phyloP scores from a whole-genome alignment of 768 basidiomycete species.

The Macrocybe gigantea region DNA sequence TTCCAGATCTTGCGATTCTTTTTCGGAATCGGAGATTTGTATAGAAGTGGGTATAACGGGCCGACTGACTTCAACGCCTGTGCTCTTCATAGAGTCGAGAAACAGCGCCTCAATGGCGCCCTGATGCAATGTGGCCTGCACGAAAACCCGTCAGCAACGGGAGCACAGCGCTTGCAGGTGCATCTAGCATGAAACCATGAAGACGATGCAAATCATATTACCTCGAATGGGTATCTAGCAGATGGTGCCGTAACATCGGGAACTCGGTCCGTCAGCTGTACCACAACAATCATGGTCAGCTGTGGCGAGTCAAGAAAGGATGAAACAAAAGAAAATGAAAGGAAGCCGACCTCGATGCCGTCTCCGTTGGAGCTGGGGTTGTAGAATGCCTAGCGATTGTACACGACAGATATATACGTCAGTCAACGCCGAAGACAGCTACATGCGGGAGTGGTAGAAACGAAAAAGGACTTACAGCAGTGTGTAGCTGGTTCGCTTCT shows the following conservation, averaged over 20 bases:
- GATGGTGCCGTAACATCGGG: conserved; percentile 56
- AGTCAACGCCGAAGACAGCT: not conserved
- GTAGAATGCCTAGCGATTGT: conserved; percentile 58
- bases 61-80: conserved; percentile 44
- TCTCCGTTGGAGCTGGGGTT: conserved; percentile 51
- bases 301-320: not conserved
- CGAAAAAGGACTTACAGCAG: conserved; percentile 42
- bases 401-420: not conserved
- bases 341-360: conserved; percentile 49
- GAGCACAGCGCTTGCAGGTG: too few relatives aligned
- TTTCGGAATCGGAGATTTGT: conserved; percentile 34
- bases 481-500: conserved; percentile 66
- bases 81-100: conserved; percentile 43
- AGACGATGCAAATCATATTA: conserved; percentile 13
- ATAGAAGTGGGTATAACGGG: conserved; percentile 45
- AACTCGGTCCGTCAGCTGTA: conserved; percentile 55
- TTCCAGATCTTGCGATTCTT: conserved; percentile 34
- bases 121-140: conserved; percentile 54
- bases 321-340: not conserved
- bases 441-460: not conserved
- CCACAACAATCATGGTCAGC: not conserved
- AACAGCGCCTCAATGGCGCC: conserved; percentile 59
- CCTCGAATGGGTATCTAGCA: conserved; percentile 72
- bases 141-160: not conserved
- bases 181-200: not conserved